Evolutionary conservation across 2,329 filamentous ascomycete species (phyloP), one percentile per base, ranked within the genome.

Genomic region (Tricladium varicosporioides): DNA sequence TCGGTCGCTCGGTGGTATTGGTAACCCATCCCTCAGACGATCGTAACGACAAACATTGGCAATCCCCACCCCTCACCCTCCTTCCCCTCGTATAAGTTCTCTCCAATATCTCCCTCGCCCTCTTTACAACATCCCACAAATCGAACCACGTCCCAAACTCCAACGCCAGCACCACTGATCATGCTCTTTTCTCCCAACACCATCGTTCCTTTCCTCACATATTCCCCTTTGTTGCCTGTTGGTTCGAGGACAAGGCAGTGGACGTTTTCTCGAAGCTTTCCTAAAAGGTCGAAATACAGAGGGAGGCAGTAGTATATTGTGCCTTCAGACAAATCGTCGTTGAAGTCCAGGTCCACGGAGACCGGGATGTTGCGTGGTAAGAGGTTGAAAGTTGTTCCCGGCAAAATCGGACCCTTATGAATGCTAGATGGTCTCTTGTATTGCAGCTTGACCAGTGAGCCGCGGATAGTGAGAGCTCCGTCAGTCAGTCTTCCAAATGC

Each of bases 241-340:
- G 19, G 40, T 27, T 57, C 31, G 7, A 57, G 50, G 14, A 57
- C 48, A 14, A 57, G 16, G 7, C 47, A 42, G 16, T 47, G 43
- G 36, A 56, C 18, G 27, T 47, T 51, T 15, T 44, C 19, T 9
- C 27, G 18, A 5, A 33, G 27, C 1, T 44, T 48, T 13, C 13
- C 15, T 10, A 31, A 18, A 5, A 49, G 10, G 7, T 54, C 33
- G 18, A 44, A 13, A 19, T 54, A 54, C 2, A 54, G 53, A 1
- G 54, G 54, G 4, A 48, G 16, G 3, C 49, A 43, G 40, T 44
- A 56, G 7, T 22, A 27, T 8, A 27, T 47, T 14, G 11, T 44
- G 3, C 13, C n/a, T 5, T 31, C 18, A 8, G 11, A 43, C 7
- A 45, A 7, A 10, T 42, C 36, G 36, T 40, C 36, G 36, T 40